Conservation (phyloP, 2,329 filamentous ascomycete genomes). For the Aspergillus fijiensis region DNA sequence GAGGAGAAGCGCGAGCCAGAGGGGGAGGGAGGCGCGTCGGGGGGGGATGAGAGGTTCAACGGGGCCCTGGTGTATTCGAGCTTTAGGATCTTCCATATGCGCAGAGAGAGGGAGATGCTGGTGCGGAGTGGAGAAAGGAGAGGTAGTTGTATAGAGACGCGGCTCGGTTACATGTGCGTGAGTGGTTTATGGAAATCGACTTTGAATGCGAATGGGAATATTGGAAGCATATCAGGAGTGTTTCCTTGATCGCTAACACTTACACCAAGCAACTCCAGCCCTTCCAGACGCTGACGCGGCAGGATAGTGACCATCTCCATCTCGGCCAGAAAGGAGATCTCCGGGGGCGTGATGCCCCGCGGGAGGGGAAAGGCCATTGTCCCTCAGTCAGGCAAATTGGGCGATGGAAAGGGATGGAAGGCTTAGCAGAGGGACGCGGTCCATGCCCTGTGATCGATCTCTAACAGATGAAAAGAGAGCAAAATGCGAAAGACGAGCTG, state of each 20-base stretch:
- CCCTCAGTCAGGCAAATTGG: constrained; percentile 7
- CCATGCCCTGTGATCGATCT: constrained; percentile 5
- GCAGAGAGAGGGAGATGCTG: not conserved
- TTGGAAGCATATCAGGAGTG: not conserved
- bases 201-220: not conserved
- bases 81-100: not conserved
- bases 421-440: constrained; percentile 1
- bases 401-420: not conserved
- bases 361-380: constrained; percentile 63
- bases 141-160: not conserved
- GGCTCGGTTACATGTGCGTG: not conserved
- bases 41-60: constrained; percentile 77
- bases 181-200: not conserved
- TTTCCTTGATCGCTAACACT: constrained; percentile 38
- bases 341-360: constrained; percentile 73
- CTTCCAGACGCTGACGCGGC: constrained; percentile 84
- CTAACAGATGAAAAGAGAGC: not conserved
- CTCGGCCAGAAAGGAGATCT: constrained; percentile 92
- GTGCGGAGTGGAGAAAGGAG: not conserved
- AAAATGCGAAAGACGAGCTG: not conserved
- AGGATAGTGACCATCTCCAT: constrained; percentile 95
- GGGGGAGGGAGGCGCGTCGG: constrained; percentile 72
- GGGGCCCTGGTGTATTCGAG: constrained; percentile 60
- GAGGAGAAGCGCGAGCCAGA: constrained; percentile 93
- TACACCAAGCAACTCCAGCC: constrained; percentile 81